Evolutionary conservation across 768 basidiomycete species (phyloP).

Genomic region (Cyathus striatus): DNA sequence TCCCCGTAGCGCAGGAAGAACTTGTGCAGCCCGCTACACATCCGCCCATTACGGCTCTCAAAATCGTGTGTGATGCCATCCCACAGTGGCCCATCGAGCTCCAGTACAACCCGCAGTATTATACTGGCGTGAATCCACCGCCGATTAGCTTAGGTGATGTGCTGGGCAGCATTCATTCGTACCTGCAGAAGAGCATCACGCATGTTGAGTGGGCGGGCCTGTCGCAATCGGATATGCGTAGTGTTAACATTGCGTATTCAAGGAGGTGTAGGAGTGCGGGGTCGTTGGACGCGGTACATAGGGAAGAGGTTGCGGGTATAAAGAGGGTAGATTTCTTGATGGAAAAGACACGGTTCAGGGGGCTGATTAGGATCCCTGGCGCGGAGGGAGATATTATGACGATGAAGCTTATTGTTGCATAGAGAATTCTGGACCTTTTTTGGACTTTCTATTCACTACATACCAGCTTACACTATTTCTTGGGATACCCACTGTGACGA

Average conservation of each 20-base stretch:
- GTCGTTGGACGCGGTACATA: conserved; percentile 26
- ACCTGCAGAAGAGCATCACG: conserved; percentile 40
- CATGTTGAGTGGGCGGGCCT: conserved; percentile 33
- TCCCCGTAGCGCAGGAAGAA: conserved; percentile 36
- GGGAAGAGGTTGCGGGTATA: conserved; percentile 47
- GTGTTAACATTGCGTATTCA: conserved; percentile 30
- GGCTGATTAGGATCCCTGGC: conserved; percentile 40
- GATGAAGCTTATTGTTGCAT: conserved; percentile 22
- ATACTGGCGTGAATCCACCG: conserved; percentile 18
- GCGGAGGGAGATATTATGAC: conserved; percentile 32
- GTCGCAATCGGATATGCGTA: conserved; percentile 19
- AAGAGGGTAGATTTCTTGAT: conserved; percentile 57
- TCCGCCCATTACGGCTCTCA: conserved; percentile 47
- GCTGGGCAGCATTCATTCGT: conserved; percentile 41
- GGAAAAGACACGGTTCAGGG: conserved; percentile 42
- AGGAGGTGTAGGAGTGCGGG: conserved; percentile 27
- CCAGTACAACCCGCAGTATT: conserved; percentile 23
- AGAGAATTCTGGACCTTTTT: background rate
- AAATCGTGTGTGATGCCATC: conserved; percentile 51
- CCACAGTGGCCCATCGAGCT: conserved; percentile 62
- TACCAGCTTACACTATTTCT: too few relatives aligned
- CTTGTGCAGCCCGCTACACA: conserved; percentile 49
- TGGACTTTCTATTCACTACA: too few relatives aligned
- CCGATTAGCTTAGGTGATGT: conserved; percentile 59
- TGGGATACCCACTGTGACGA: too few relatives aligned